These are phyloP conservation scores for Pythium brachiatum DNA, from an alignment of 352 stramenopile species.

Conservation along the genomic window DNA sequence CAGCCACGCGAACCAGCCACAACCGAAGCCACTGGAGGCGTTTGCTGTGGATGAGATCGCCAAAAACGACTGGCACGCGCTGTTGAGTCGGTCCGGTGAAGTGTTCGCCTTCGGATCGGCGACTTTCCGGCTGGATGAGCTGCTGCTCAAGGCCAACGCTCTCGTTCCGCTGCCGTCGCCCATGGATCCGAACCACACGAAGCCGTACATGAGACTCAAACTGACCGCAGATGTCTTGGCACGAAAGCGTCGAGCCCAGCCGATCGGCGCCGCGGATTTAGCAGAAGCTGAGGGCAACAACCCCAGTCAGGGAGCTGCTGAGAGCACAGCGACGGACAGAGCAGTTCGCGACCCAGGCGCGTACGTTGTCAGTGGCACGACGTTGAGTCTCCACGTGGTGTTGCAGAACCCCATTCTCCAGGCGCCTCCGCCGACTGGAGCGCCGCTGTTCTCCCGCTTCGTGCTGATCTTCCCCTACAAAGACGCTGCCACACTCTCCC, in stretches of 20 bases:
- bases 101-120: constrained; percentile 54
- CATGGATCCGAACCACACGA: background rate
- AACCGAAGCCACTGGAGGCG: constrained; percentile 40
- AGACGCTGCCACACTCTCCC: constrained; percentile 45
- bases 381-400: constrained; percentile 39
- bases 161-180: background rate
- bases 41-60: constrained; percentile 60
- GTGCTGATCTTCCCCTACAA: constrained; percentile 86
- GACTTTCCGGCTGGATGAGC: constrained; percentile 57
- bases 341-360: constrained; percentile 56
- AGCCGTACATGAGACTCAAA: constrained; percentile 43
- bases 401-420: constrained; percentile 37
- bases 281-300: constrained; percentile 19
- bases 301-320: constrained; percentile 7
- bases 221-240: constrained; percentile 50
- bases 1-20: background rate
- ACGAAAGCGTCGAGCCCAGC: constrained; percentile 49
- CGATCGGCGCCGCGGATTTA: constrained; percentile 31
- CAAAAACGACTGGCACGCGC: constrained; percentile 42
- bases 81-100: constrained; percentile 41
- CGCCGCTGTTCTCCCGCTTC: constrained; percentile 59
- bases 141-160: constrained; percentile 39
- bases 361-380: constrained; percentile 43
- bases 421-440: background rate
- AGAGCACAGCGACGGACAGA: constrained; percentile 37